phyloP scores from a whole-genome alignment of 2,329 filamentous ascomycete species.

The Xylariaceae sp. region DNA sequence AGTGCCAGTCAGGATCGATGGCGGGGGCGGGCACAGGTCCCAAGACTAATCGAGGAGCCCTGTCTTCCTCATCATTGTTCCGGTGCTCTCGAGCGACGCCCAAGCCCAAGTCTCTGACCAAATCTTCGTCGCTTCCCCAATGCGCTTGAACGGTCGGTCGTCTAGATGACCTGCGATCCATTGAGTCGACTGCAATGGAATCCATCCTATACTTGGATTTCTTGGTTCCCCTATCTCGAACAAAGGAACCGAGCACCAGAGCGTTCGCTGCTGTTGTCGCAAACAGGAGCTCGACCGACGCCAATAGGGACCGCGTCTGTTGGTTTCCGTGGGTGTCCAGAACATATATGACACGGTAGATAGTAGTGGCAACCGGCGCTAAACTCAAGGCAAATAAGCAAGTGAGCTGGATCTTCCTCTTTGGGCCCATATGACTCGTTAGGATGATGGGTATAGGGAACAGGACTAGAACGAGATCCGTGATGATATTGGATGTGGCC shows the following conservation, averaged over 20 bases:
- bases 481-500: slow-evolving; percentile 82
- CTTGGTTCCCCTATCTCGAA: slow-evolving; percentile 85
- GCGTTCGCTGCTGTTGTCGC: slow-evolving; percentile 84
- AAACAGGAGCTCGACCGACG: slow-evolving; percentile 84
- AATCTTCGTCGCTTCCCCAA: slow-evolving; percentile 88
- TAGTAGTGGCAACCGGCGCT: slow-evolving; percentile 70
- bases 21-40: slow-evolving; percentile 35
- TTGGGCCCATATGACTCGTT: slow-evolving; percentile 66
- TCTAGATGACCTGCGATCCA: slow-evolving; percentile 44
- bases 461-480: slow-evolving; percentile 78
- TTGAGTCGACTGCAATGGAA: slow-evolving; percentile 56
- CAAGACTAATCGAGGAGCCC: slow-evolving; percentile 23
- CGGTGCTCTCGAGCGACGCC: slow-evolving; percentile 52
- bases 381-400: slow-evolving; percentile 81
- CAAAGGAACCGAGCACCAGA: slow-evolving; percentile 85
- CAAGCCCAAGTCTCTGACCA: slow-evolving; percentile 75
- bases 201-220: slow-evolving; percentile 74
- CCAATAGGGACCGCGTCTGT: slow-evolving; percentile 81
- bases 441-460: slow-evolving; percentile 89
- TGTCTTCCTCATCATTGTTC: slow-evolving; percentile 24
- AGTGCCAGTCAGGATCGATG: slow-evolving; percentile 42
- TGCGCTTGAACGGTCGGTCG: slow-evolving; percentile 54
- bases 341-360: slow-evolving; percentile 75
- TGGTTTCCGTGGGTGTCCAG: slow-evolving; percentile 67
- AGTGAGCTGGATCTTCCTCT: slow-evolving; percentile 73